Evolutionary conservation across 371 early-diverging fungal species (phyloP).

Genomic region (Mortierella sp.): DNA sequence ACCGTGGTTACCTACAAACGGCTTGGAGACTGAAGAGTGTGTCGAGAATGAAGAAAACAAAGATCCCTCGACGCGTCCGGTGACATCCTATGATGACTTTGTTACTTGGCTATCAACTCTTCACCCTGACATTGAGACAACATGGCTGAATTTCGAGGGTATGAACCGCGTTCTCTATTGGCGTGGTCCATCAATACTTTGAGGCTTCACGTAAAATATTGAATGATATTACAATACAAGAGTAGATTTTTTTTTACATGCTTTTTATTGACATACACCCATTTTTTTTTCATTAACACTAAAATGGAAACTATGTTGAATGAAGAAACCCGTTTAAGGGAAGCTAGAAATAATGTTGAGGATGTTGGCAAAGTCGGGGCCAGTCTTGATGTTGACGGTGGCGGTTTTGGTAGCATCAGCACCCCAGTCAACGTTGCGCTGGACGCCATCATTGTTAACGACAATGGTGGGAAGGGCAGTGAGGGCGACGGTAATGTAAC

Average conservation of each 20-base stretch:
- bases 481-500: constrained; percentile 29
- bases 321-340: background rate
- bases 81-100: constrained; percentile 55
- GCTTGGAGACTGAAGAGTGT: background rate
- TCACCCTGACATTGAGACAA: constrained; percentile 57
- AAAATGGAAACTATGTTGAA: background rate
- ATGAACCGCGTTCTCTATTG: constrained; percentile 70
- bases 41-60: constrained; percentile 1
- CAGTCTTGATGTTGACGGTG: constrained; percentile 19
- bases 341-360: constrained; percentile 7
- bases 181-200: constrained; percentile 26
- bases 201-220: too few relatives aligned
- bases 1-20: background rate
- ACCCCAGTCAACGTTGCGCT: constrained; percentile 37
- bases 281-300: background rate
- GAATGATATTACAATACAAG: too few relatives aligned
- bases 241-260: background rate
- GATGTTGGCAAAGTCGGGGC: constrained; percentile 44
- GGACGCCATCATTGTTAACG: constrained; percentile 35
- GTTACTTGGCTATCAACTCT: constrained; percentile 45
- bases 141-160: constrained; percentile 70
- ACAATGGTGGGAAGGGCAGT: constrained; percentile 17
- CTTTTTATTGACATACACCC: background rate
- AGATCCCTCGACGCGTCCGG: constrained; percentile 26
- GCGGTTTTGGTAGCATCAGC: background rate